Evolutionary conservation across 1,284 basidiomycete genomes (phyloP).

Genomic region (Apiotrichum sp.): DNA sequence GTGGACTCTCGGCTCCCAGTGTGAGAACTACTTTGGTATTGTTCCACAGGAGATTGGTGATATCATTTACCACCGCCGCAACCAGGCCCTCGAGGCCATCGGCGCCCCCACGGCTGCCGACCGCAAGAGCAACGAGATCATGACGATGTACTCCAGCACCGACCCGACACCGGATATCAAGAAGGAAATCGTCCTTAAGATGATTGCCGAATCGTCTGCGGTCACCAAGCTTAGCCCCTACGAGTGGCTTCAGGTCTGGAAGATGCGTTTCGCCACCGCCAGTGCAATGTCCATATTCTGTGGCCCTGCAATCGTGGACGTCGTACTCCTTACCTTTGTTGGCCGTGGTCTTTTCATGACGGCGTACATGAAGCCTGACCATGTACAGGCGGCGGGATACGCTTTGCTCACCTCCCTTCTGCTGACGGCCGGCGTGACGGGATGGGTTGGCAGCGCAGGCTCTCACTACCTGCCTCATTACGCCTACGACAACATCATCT

Average conservation of each 20-base stretch:
- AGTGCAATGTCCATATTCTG: slow-evolving; percentile 13
- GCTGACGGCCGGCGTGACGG: slow-evolving; percentile 6
- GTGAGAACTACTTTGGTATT: slow-evolving; percentile 13
- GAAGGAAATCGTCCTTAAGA: slow-evolving; percentile 7
- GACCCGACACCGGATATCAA: not conserved
- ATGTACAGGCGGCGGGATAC: slow-evolving; percentile 4
- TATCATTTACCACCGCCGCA: slow-evolving; percentile 10
- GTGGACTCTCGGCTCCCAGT: slow-evolving; percentile 15
- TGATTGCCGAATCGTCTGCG: slow-evolving; percentile 7
- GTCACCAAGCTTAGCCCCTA: slow-evolving; percentile 1
- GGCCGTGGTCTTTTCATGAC: slow-evolving; percentile 13
- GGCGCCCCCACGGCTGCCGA: slow-evolving; percentile 1
- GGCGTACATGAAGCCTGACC: slow-evolving; percentile 5
- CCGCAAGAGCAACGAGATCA: slow-evolving; percentile 10
- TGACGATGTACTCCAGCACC: slow-evolving; percentile 8
- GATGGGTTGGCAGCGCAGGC: slow-evolving; percentile 11
- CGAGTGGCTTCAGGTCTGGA: slow-evolving; percentile 8
- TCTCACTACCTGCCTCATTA: slow-evolving; percentile 9
- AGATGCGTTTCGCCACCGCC: slow-evolving; percentile 6
- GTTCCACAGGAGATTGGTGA: slow-evolving; percentile 10
- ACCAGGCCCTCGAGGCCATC: slow-evolving; percentile 2
- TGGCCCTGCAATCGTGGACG: slow-evolving; percentile 7
- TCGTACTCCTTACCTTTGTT: slow-evolving; percentile 10
- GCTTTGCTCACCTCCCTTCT: slow-evolving; percentile 8
- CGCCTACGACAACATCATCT: slow-evolving; percentile 10